A percentile compares a stretch with the other conserved stretches of the same genome.
phyloP scores from a whole-genome alignment of 2,329 filamentous ascomycete species.

The Pseudogymnoascus sp. region DNA sequence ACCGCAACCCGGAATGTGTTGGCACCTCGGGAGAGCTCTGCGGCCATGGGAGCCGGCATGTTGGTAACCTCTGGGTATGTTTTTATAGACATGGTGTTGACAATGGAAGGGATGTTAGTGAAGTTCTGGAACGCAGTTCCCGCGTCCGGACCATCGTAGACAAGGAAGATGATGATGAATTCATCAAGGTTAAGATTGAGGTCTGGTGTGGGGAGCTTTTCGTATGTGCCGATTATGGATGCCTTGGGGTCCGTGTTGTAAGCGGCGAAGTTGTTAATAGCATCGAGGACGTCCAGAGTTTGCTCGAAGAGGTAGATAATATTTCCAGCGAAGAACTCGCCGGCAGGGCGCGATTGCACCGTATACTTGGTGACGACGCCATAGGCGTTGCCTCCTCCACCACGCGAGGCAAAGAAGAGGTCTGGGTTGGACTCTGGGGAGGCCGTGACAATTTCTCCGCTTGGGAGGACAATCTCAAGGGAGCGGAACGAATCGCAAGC shows the following conservation, averaged over 20 bases:
- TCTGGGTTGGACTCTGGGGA: constrained; percentile 24
- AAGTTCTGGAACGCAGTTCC: constrained; percentile 29
- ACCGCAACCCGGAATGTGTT: constrained; percentile 31
- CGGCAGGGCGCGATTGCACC: constrained; percentile 25
- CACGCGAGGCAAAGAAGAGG: constrained; percentile 30
- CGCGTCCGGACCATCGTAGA: constrained; percentile 30
- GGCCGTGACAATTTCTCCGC: constrained; percentile 24
- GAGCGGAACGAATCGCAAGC: constrained; percentile 40
- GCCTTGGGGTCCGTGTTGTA: constrained; percentile 31
- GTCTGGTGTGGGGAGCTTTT: constrained; percentile 26
- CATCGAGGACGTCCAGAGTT: constrained; percentile 23
- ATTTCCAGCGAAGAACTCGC: constrained; percentile 26
- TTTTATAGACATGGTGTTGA: constrained; percentile 26
- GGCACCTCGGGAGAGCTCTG: constrained; percentile 26
- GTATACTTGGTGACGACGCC: constrained; percentile 23
- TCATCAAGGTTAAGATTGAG: constrained; percentile 28
- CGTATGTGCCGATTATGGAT: constrained; percentile 29
- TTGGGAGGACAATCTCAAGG: constrained; percentile 31
- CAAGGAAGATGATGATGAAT: constrained; percentile 30
- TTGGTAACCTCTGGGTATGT: constrained; percentile 29
- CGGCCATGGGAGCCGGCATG: constrained; percentile 28
- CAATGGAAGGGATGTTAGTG: constrained; percentile 26
- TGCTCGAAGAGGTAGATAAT: constrained; percentile 24
- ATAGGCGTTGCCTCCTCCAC: constrained; percentile 22
- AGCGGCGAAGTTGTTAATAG: constrained; percentile 26